phyloP scores from a whole-genome alignment of 306 rosid genomes.

The Luffa acutangula region DNA sequence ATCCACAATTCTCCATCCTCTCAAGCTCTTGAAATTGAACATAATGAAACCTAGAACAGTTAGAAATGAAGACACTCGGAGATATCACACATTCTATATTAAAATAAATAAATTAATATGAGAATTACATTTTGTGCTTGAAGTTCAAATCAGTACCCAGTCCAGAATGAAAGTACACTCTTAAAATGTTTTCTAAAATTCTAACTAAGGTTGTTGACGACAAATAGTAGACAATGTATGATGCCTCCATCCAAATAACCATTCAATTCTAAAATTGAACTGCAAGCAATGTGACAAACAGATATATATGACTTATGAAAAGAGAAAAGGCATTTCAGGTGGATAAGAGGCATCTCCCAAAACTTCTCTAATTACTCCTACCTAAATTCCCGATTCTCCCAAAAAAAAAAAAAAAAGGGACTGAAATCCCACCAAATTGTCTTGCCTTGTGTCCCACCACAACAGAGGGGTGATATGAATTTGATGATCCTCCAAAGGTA shows the following conservation, averaged over 20 bases:
- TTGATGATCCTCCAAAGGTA: neutral
- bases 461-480: neutral
- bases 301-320: neutral
- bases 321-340: neutral
- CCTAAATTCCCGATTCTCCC: neutral
- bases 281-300: neutral
- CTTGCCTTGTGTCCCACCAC: neutral
- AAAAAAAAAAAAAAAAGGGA: too few relatives aligned
- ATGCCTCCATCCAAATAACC: neutral
- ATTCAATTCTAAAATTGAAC: neutral
- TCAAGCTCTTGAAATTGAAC: neutral
- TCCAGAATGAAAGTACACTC: neutral
- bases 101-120: neutral
- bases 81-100: neutral
- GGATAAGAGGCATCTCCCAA: neutral
- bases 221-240: neutral
- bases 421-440: neutral
- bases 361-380: neutral
- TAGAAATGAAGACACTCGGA: neutral
- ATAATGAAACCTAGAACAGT: neutral
- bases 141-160: neutral
- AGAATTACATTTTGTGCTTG: neutral
- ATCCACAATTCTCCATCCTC: neutral
- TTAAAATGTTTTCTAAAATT: neutral
- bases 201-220: neutral